These are phyloP conservation scores for Teunomyces panamensis DNA, from an alignment of 805 yeast genomes.

Conservation along the genomic window DNA sequence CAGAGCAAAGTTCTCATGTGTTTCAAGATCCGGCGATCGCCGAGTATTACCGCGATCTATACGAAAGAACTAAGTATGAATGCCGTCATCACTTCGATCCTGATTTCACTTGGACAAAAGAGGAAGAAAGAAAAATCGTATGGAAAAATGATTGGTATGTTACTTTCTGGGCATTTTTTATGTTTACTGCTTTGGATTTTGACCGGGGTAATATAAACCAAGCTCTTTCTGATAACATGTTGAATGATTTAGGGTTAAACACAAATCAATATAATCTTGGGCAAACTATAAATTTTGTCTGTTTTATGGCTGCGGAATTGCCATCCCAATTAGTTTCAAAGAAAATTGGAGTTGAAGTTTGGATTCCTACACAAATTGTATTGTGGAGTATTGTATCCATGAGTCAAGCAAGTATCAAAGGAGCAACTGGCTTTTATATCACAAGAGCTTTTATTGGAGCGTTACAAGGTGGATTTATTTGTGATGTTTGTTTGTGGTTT, in stretches of 20 bases:
- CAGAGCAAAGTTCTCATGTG: constrained; percentile 5
- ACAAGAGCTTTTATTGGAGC: constrained; percentile 23
- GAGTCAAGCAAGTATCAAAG: constrained; percentile 16
- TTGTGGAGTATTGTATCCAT: constrained; percentile 24
- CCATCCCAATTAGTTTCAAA: constrained; percentile 26
- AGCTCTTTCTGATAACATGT: constrained; percentile 22
- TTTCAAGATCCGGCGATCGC: constrained; percentile 44
- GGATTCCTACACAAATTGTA: constrained; percentile 23
- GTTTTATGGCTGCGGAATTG: constrained; percentile 22
- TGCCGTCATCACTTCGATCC: constrained; percentile 58
- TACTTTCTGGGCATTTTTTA: constrained; percentile 20
- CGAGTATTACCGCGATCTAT: constrained; percentile 42
- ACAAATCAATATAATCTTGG: constrained; percentile 25
- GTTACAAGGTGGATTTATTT: constrained; percentile 41
- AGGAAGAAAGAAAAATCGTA: constrained; percentile 18
- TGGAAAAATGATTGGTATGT: constrained; percentile 22
- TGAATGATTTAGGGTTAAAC: constrained; percentile 18
- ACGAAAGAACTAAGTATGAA: constrained; percentile 52
- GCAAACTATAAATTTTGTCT: constrained; percentile 18
- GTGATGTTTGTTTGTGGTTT: constrained; percentile 61
- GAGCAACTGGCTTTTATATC: constrained; percentile 16
- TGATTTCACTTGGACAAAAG: constrained; percentile 33
- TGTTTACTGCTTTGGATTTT: constrained; percentile 22
- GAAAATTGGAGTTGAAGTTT: constrained; percentile 23
- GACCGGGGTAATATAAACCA: constrained; percentile 24